phyloP scores from a whole-genome alignment of 2,329 filamentous ascomycete species.

The Phaeosphaeriaceae sp. region DNA sequence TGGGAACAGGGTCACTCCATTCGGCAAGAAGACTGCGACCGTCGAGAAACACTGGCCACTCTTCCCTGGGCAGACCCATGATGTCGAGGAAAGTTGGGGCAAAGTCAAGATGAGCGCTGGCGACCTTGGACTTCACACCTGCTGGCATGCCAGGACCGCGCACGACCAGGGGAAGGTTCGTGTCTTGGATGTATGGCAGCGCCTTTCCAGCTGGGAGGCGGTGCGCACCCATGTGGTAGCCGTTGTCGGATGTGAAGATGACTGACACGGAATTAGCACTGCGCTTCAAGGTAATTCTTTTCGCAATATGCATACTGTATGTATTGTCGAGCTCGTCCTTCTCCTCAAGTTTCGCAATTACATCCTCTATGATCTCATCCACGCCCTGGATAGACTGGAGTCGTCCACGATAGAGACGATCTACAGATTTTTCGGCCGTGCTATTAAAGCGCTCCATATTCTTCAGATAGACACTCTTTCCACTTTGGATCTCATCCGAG shows the following conservation, averaged over 20 bases:
- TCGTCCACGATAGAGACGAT: slow-evolving; percentile 60
- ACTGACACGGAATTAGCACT: slow-evolving; percentile 15
- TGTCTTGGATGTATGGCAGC: slow-evolving; percentile 50
- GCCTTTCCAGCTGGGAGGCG: slow-evolving; percentile 51
- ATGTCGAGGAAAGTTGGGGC: slow-evolving; percentile 45
- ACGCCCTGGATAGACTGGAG: slow-evolving; percentile 61
- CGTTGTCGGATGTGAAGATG: slow-evolving; percentile 52
- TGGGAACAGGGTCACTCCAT: not conserved
- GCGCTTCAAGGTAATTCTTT: not conserved
- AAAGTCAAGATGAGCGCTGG: slow-evolving; percentile 51
- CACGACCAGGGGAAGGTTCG: slow-evolving; percentile 50
- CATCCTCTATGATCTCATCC: slow-evolving; percentile 60
- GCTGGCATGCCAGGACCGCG: slow-evolving; percentile 47
- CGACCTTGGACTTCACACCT: slow-evolving; percentile 37
- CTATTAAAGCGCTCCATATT: slow-evolving; percentile 48
- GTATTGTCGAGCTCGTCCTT: slow-evolving; percentile 58
- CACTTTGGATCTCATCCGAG: not conserved
- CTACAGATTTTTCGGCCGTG: slow-evolving; percentile 59
- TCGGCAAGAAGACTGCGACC: not conserved
- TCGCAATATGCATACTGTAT: slow-evolving; percentile 22
- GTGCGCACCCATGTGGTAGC: slow-evolving; percentile 51
- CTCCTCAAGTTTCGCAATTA: slow-evolving; percentile 53
- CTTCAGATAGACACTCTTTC: slow-evolving; percentile 55
- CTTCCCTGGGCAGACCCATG: not conserved
- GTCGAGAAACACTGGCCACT: not conserved